Conservation (phyloP, 371 early-diverging fungal species). For the Syncephalastrum racemosum region DNA sequence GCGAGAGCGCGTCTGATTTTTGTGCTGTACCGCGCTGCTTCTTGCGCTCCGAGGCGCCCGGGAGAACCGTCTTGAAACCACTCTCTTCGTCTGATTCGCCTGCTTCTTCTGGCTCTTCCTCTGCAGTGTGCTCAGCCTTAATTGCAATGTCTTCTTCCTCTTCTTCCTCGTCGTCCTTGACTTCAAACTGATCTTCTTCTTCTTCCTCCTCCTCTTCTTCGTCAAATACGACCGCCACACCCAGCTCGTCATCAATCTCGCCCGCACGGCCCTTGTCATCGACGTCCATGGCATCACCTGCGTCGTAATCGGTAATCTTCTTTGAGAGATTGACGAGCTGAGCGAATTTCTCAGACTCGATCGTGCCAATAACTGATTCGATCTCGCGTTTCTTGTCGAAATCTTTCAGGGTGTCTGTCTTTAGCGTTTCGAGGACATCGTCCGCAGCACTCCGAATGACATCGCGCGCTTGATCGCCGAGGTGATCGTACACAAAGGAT, state of each 20-base stretch:
- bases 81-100: conserved; percentile 46
- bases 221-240: conserved; percentile 77
- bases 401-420: conserved; percentile 85
- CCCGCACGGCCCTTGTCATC: conserved; percentile 50
- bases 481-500: conserved; percentile 73
- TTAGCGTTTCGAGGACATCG: conserved; percentile 79
- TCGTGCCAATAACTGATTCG: conserved; percentile 67
- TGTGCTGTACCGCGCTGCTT: conserved; percentile 22
- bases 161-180: conserved; percentile 54
- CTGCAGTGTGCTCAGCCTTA: conserved; percentile 5
- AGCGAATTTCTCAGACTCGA: conserved; percentile 81
- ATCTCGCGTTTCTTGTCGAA: conserved; percentile 86
- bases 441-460: conserved; percentile 90
- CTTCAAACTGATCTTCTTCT: conserved; percentile 61
- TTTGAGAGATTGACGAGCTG: conserved; percentile 89
- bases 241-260: conserved; percentile 73
- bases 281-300: conserved; percentile 49
- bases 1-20: conserved; percentile 40
- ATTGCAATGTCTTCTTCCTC: conserved; percentile 24
- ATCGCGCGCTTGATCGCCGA: conserved; percentile 91
- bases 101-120: conserved; percentile 28
- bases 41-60: conserved; percentile 44
- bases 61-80: conserved; percentile 56
- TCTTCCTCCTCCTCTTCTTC: conserved; percentile 65
- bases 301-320: conserved; percentile 87